Base-by-base conservation (phyloP, 441 rosid species). In the Geranium incanum region DNA sequence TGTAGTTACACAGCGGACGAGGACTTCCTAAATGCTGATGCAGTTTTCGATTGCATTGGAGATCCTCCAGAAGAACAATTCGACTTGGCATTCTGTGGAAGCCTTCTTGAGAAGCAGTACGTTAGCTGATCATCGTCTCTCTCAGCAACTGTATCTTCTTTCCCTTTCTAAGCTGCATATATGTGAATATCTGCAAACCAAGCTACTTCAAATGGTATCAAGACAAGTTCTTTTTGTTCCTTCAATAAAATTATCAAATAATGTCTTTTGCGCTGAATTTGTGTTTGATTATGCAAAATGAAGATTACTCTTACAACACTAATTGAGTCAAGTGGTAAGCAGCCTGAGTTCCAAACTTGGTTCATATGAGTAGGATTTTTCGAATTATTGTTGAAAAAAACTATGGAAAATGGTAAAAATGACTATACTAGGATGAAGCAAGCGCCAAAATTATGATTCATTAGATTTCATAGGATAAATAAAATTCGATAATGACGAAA, bases 1-100 rank as follows among this genome's bases (percentile, higher is more conserved):
- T 78, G 79, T 83, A 91, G 96, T 39, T 88, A 94, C 86, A 94
- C 97, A 0, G 90, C 93, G 0, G 91, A 87, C 15, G 97, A 94
- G 83, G 95, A 91, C 83, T 94, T 94, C 78, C 72, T 57, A 65
- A 88, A 90, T 43, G 98, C 97, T 21, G 98, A 91, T 73, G 96
- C 97, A 0, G 90, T 94, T 7, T 90, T 94, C 16, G 97, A 91
- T 69, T 87, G 83, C 89, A 94, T 94, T 63, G 97, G 98, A 76
- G 97, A 94, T 84, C 96, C 96, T 78, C 98, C 96, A 0, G 95
- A 88, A 66, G 97, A 91, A 81, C 81, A 82, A 37, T 94, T 94
- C 74, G 93, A 91, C 77, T 82, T 94, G 74, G 81, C 86, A 75
- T 94, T 91, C 82, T 94, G 96, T 71, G 87, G 79, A 79, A 86